Evolutionary conservation across 345 rosid genomes (phyloP).

Genomic region (Camelina neglecta): DNA sequence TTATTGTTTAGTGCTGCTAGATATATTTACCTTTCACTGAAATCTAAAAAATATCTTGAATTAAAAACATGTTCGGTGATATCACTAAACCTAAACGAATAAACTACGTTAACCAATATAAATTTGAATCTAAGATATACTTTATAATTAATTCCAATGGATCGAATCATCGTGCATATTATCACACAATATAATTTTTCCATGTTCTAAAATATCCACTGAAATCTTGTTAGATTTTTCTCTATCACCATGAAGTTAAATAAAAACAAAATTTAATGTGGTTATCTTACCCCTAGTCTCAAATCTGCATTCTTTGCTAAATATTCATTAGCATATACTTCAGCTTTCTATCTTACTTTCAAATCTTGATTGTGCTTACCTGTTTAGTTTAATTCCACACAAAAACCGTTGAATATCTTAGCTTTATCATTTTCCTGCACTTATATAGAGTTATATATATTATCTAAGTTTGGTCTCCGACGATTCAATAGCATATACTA

Average conservation of each 20-base stretch:
- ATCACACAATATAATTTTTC: neutral
- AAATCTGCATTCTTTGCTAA: too few relatives aligned
- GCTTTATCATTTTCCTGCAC: neutral
- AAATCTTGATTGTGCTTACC: too few relatives aligned
- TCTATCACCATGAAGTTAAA: too few relatives aligned
- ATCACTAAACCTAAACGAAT: neutral
- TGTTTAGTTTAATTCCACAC: neutral
- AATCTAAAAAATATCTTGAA: neutral
- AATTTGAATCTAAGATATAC: neutral
- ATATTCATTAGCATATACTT: too few relatives aligned
- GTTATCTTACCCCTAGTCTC: too few relatives aligned
- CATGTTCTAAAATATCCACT: too few relatives aligned
- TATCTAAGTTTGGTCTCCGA: neutral
- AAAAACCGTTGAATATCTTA: neutral
- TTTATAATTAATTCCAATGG: neutral
- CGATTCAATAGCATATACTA: neutral
- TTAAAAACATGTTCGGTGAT: neutral
- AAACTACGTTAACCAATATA: neutral
- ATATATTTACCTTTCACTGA: neutral
- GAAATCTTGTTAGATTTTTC: too few relatives aligned
- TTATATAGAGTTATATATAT: neutral
- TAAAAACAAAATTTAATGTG: too few relatives aligned
- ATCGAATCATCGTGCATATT: neutral
- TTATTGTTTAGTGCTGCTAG: constrained; percentile 5
- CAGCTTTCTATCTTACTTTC: too few relatives aligned